Base-by-base conservation (phyloP, 1,284 basidiomycete genomes). In the Leucoagaricus sp. region DNA sequence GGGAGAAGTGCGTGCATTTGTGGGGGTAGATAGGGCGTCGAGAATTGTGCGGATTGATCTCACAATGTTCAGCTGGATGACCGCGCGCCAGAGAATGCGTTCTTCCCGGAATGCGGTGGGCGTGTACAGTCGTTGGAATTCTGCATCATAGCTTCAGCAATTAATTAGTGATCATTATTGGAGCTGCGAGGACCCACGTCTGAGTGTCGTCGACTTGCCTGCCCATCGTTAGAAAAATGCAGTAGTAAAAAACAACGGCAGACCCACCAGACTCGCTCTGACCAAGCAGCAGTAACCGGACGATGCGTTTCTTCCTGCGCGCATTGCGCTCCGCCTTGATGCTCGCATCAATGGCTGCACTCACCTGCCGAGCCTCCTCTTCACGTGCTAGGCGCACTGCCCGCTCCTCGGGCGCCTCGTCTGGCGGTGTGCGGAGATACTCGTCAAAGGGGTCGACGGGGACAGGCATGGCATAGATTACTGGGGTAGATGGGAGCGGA, bases 41-140 rank as follows among this genome's bases (percentile, higher is more conserved):
- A 90, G 79, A 64, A 92, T 90, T 51, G 80, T 82, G 45, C 84
- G 85, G 56, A 91, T 78, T 19, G 88, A 90, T 51, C 87, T 86
- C 47, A 90, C 83, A 61, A 92, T 76, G 68, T 92, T 92, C 60
- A 92, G 81, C 64, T 91, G 90, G 60, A 93, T 87, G 53, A 93
- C 83, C 3, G 86, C 78, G 42, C 90, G 85, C 90, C 89, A 92
- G 52, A 87, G 75, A 25, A 86, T 75, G 33, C 88, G 84, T 63
- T 91, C 88, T 64, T 85, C 84, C 10, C 83, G 81, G 65, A 91
- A 91, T 0, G 87, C 86, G 15, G 83, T 85, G 0, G 88, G 89
- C 1, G 88, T 89, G 67, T 91, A 91, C 7, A 91, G 68, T 17
- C 89, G 76, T 67, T 91, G 89, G 63, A 92, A 92, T 64, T 92